Evolutionary conservation across 176 grass and related monocot species (phyloP), one percentile per base, ranked within the genome.

Genomic region (Guadua angustifolia): DNA sequence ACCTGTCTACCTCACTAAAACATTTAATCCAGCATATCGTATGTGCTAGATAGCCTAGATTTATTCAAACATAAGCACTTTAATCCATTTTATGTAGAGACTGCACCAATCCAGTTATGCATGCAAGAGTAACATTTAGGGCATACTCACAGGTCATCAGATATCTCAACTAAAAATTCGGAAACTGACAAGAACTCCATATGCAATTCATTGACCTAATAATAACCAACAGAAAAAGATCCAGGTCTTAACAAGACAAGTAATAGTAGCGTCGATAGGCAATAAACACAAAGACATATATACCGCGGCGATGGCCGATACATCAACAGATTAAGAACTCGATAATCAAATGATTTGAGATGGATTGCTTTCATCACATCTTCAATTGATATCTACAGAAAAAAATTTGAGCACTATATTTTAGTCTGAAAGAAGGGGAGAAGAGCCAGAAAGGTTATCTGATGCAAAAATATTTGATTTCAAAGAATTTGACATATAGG

Each of bases 291-390:
- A 60, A 81, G 26, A 40, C 5, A 43, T 59, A 69, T 43, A 66
- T 95, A 98, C 95, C 93, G n/a, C n/a, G n/a, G n/a, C n/a, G n/a
- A n/a, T n/a, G n/a, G 73, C 42, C 80, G 87, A 85, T 89, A 98
- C 87, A 98, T 82, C 69, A 98, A 83, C 71, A 95, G 85, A 81
- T 93, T 98, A 79, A 98, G 86, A 51, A 98, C 93, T 60, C 89
- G 82, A 82, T 95, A 98, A 82, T 98, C 95, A 88, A 98, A 98
- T 71, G 95, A 98, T 88, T 98, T 98, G 26, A 95, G 89, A 88
- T 85, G 91, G 79, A 95, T 88, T 81, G 95, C 93, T 88, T 59
- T 75, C 81, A 93, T 91, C 15, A 88, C 93, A 87, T 95, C 93
- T 83, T 94, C 95, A 73, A 87, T 80, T 33, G 62, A 78, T 85